These are phyloP conservation scores for Picea sitchensis DNA, from an alignment of 75 land plant genomes.

Conservation along the genomic window DNA sequence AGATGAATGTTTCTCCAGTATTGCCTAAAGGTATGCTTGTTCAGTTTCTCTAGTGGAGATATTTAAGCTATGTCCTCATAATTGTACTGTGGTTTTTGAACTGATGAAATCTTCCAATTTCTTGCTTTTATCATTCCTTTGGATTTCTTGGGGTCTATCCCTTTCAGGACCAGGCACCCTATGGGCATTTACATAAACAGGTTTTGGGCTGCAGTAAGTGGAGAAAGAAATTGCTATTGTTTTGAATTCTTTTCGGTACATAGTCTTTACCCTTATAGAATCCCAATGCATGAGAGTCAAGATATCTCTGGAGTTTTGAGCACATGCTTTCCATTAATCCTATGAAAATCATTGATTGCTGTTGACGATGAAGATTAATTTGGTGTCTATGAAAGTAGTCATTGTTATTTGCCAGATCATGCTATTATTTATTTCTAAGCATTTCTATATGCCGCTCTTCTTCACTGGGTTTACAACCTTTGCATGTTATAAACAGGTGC, in stretches of 20 bases:
- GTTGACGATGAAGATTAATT: neutral
- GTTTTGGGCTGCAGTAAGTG: neutral
- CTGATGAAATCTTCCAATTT: neutral
- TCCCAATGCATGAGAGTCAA: neutral
- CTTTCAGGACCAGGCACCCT: neutral
- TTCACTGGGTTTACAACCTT: neutral
- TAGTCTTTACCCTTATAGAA: neutral
- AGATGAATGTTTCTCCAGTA: no score
- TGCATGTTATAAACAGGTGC: slow-evolving; percentile 43
- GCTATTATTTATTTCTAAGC: neutral
- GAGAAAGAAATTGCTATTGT: no score
- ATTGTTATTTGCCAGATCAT: neutral
- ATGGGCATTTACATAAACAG: slow-evolving; percentile 1
- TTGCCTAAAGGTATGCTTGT: no score
- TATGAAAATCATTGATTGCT: neutral
- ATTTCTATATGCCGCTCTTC: neutral
- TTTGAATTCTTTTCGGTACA: no score
- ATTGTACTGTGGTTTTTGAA: neutral
- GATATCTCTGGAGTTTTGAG: neutral
- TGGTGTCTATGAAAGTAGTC: neutral
- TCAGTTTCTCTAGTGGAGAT: no score
- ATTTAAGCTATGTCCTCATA: no score
- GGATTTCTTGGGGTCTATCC: neutral
- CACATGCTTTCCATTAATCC: neutral
- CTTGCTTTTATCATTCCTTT: neutral